A percentile compares a stretch with the other conserved stretches of the same genome.
Conservation (phyloP, 2,329 filamentous ascomycete species). For the Clarireedia paspali region DNA sequence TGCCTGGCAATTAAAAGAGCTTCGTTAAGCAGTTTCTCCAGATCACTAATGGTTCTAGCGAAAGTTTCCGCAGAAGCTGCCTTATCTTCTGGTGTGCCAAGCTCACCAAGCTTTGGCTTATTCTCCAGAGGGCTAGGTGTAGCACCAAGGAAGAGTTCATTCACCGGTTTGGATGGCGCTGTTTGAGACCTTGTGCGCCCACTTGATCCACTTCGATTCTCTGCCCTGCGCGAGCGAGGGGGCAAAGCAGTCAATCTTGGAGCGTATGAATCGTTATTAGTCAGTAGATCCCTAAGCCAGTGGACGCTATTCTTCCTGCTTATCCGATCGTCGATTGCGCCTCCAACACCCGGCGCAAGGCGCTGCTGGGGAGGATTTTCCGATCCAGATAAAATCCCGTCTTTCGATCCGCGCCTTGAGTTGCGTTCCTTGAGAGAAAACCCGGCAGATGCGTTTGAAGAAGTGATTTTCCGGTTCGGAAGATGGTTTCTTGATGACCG, state of each 20-base stretch:
- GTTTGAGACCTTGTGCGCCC: conserved; percentile 11
- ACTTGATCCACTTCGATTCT: conserved; percentile 3
- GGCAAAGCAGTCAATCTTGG: conserved; percentile 24
- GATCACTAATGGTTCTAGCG: conserved; percentile 29
- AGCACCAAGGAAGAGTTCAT: conserved; percentile 14
- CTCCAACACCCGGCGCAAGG: conserved; percentile 4
- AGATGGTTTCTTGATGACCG: conserved; percentile 18
- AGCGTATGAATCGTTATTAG: conserved; percentile 21
- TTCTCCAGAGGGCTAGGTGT: conserved; percentile 5
- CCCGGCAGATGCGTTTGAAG: conserved; percentile 10
- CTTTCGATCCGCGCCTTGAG: neutral
- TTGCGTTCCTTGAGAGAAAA: neutral
- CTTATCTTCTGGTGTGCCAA: conserved; percentile 6
- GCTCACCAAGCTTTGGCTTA: conserved; percentile 1
- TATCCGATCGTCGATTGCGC: conserved; percentile 10
- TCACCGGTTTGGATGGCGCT: conserved; percentile 9
- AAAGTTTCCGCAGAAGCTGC: conserved; percentile 24
- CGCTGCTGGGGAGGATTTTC: conserved; percentile 13
- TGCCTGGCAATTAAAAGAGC: conserved; percentile 31
- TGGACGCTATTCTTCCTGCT: conserved; percentile 19
- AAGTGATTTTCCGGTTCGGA: conserved; percentile 3
- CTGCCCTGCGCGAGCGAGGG: conserved; percentile 15
- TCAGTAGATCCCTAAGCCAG: conserved; percentile 25
- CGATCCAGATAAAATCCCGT: neutral
- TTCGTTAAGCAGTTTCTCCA: conserved; percentile 31